Conservation (phyloP, 176 grass and related monocot genomes). For the Areca catechu region DNA sequence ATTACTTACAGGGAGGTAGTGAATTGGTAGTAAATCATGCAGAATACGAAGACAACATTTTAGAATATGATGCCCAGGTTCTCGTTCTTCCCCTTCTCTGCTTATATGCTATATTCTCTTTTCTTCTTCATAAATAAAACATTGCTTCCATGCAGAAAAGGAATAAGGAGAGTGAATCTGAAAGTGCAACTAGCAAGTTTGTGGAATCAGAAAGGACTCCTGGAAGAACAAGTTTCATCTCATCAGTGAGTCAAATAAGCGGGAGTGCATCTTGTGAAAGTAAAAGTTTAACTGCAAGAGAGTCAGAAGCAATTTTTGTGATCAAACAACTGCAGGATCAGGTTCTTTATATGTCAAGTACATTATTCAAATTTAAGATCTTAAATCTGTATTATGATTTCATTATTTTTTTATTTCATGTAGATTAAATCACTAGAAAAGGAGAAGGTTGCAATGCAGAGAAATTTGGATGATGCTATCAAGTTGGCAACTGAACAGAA, state of each 20-base stretch:
- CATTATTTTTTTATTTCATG: conserved; percentile 14
- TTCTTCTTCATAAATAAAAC: conserved; percentile 14
- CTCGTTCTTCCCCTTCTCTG: conserved; percentile 5
- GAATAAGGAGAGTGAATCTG: conserved; percentile 24
- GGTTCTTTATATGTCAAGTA: conserved; percentile 21
- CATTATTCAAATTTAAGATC: too few species aligned
- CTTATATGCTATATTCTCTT: neutral
- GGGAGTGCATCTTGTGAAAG: conserved; percentile 1
- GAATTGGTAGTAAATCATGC: neutral
- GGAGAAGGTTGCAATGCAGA: conserved; percentile 76
- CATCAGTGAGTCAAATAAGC: conserved; percentile 18
- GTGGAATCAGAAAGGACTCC: conserved; percentile 18
- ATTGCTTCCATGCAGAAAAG: conserved; percentile 23
- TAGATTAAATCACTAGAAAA: conserved; percentile 75
- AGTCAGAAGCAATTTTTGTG: conserved; percentile 81
- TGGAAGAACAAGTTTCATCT: conserved; percentile 3
- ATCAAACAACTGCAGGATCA: conserved; percentile 93
- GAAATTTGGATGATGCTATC: conserved; percentile 65
- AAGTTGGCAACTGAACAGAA: conserved; percentile 67
- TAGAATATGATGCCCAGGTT: conserved; percentile 5
- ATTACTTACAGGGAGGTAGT: conserved; percentile 10
- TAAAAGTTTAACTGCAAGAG: conserved; percentile 56
- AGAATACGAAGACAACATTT: neutral
- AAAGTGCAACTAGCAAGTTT: conserved; percentile 15
- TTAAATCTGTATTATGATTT: neutral